phyloP scores from a whole-genome alignment of 148 eudicot species.

The Rhododendron williamsianum region DNA sequence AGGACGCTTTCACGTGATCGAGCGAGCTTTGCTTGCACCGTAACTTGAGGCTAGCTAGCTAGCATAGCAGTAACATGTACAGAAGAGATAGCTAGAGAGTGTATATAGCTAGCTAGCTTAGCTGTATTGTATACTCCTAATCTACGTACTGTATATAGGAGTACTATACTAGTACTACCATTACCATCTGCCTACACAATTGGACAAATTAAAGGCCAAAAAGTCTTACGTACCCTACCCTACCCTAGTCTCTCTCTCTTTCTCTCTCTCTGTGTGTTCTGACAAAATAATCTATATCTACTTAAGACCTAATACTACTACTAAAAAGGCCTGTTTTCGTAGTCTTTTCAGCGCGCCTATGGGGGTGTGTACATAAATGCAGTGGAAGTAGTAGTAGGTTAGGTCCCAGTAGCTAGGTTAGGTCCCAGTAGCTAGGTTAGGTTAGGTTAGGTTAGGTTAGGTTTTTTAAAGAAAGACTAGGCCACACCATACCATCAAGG shows the following conservation, averaged over 20 bases:
- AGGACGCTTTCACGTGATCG: conserved; percentile 8
- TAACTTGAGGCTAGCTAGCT: not conserved
- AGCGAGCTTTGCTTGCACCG: conserved; percentile 1
- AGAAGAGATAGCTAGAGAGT: no score
- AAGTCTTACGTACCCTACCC: not conserved
- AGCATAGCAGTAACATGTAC: no score
- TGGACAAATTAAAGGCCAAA: not conserved
- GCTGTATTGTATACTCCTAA: no score
- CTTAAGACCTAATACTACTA: not conserved
- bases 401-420: not conserved
- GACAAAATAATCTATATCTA: not conserved
- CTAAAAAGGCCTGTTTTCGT: not conserved
- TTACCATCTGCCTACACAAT: not conserved
- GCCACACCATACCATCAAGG: not conserved
- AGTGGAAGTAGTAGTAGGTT: not conserved
- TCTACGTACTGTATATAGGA: no score
- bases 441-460: no score
- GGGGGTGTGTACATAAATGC: not conserved
- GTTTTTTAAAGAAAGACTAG: not conserved
- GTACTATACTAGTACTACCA: no score
- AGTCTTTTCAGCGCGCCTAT: not conserved
- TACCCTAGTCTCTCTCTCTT: no score
- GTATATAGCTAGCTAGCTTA: no score
- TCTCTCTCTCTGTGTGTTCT: no score
- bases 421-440: no score